Evolutionary conservation across 805 yeast genomes (phyloP).

Genomic region (Candida maris): DNA sequence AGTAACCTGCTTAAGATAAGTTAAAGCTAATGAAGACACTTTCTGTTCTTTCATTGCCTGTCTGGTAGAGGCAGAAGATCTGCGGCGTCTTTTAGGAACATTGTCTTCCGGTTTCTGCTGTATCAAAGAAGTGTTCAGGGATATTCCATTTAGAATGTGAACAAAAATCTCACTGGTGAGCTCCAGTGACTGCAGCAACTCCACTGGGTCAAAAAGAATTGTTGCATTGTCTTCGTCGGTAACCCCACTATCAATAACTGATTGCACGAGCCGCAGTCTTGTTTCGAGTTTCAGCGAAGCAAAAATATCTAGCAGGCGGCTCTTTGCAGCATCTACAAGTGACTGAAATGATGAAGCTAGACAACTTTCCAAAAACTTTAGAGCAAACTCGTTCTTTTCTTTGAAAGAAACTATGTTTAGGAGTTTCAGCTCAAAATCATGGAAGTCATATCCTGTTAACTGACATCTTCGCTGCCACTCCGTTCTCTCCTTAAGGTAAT

Average conservation of each 20-base stretch:
- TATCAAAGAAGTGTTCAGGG: constrained; percentile 28
- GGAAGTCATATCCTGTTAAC: constrained; percentile 47
- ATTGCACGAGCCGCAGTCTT: constrained; percentile 55
- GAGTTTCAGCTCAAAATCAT: constrained; percentile 53
- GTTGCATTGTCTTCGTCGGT: constrained; percentile 32
- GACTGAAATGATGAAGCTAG: constrained; percentile 43
- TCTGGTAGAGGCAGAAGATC: constrained; percentile 71
- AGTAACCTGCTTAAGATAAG: constrained; percentile 75
- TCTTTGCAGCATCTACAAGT: constrained; percentile 46
- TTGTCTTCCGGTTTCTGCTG: constrained; percentile 31
- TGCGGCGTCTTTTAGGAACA: constrained; percentile 76
- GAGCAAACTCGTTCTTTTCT: constrained; percentile 54
- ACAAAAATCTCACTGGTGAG: constrained; percentile 57
- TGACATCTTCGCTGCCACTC: constrained; percentile 42
- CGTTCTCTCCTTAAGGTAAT: constrained; percentile 46
- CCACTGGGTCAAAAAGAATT: constrained; percentile 49
- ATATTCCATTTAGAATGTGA: constrained; percentile 49
- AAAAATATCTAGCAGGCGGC: constrained; percentile 55
- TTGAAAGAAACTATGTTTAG: constrained; percentile 58
- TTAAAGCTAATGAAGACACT: constrained; percentile 69
- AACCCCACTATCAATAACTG: constrained; percentile 50
- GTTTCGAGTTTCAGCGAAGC: constrained; percentile 50
- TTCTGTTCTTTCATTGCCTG: constrained; percentile 73
- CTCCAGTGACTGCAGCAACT: constrained; percentile 50
- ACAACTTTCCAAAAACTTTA: constrained; percentile 56